phyloP scores from a whole-genome alignment of 169 alveolate species.

The Cryptosporidium meleagridis region DNA sequence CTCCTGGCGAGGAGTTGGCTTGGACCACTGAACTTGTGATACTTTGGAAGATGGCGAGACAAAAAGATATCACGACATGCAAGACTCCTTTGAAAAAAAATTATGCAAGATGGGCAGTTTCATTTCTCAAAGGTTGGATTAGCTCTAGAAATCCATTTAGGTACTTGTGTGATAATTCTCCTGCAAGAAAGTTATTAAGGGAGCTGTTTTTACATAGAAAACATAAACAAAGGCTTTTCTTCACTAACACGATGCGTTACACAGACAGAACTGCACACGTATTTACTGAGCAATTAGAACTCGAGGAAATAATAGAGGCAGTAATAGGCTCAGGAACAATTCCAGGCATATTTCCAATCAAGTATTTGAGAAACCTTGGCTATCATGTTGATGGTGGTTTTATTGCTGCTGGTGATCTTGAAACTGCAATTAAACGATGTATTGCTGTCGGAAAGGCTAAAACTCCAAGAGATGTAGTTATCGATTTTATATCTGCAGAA shows the following conservation, averaged over 20 bases:
- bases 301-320: constrained; percentile 71
- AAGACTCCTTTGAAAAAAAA: constrained; percentile 68
- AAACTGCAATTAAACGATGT: constrained; percentile 74
- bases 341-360: constrained; percentile 73
- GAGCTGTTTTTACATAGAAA: constrained; percentile 66
- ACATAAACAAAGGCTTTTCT: constrained; percentile 68
- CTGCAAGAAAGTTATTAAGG: constrained; percentile 60
- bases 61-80: constrained; percentile 64
- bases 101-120: constrained; percentile 56
- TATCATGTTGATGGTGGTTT: constrained; percentile 74
- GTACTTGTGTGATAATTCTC: constrained; percentile 63
- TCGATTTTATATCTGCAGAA: constrained; percentile 70
- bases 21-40: constrained; percentile 72
- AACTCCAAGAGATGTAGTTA: constrained; percentile 66
- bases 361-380: constrained; percentile 63
- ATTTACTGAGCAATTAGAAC: constrained; percentile 69
- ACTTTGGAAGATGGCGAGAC: constrained; percentile 73
- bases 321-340: constrained; percentile 73
- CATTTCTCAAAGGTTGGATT: constrained; percentile 54
- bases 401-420: constrained; percentile 72
- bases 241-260: constrained; percentile 65
- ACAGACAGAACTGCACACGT: constrained; percentile 72
- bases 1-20: constrained; percentile 67
- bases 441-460: constrained; percentile 71
- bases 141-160: constrained; percentile 63